Conservation (phyloP, 2,329 filamentous ascomycete species). For the Furcasterigmium furcatum region DNA sequence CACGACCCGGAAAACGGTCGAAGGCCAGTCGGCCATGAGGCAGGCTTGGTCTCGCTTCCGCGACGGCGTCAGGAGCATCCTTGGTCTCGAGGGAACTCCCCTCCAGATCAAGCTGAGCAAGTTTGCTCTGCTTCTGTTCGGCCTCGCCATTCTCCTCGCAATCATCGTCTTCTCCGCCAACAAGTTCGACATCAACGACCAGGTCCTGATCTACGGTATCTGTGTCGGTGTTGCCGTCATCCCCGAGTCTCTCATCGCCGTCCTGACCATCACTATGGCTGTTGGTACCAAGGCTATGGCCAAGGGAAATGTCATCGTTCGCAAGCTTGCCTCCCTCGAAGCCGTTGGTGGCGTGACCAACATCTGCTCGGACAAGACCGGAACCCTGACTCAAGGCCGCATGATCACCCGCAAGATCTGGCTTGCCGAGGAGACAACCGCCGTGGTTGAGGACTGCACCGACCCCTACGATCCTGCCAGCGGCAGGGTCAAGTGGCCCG, state of each 20-base stretch:
- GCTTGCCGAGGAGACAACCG: slow-evolving; percentile 50
- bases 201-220: slow-evolving; percentile 60
- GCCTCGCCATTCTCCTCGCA: slow-evolving; percentile 60
- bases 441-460: slow-evolving; percentile 50
- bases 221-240: slow-evolving; percentile 63
- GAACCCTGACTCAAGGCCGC: slow-evolving; percentile 63
- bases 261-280: slow-evolving; percentile 67
- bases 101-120: slow-evolving; percentile 83
- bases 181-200: slow-evolving; percentile 48
- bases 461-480: slow-evolving; percentile 61
- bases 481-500: slow-evolving; percentile 45
- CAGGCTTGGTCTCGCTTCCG: slow-evolving; percentile 42
- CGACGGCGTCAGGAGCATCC: slow-evolving; percentile 42
- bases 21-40: slow-evolving; percentile 28
- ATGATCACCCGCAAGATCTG: slow-evolving; percentile 64
- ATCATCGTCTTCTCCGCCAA: slow-evolving; percentile 61
- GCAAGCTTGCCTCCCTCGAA: slow-evolving; percentile 62
- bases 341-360: slow-evolving; percentile 68
- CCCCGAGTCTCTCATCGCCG: slow-evolving; percentile 64
- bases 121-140: slow-evolving; percentile 78
- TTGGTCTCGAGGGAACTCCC: slow-evolving; percentile 73
- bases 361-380: slow-evolving; percentile 70
- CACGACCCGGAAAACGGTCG: slow-evolving; percentile 49
- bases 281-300: slow-evolving; percentile 64
- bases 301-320: slow-evolving; percentile 61